Conservation (phyloP, 768 basidiomycete genomes). For the Psilocybe azurescens region DNA sequence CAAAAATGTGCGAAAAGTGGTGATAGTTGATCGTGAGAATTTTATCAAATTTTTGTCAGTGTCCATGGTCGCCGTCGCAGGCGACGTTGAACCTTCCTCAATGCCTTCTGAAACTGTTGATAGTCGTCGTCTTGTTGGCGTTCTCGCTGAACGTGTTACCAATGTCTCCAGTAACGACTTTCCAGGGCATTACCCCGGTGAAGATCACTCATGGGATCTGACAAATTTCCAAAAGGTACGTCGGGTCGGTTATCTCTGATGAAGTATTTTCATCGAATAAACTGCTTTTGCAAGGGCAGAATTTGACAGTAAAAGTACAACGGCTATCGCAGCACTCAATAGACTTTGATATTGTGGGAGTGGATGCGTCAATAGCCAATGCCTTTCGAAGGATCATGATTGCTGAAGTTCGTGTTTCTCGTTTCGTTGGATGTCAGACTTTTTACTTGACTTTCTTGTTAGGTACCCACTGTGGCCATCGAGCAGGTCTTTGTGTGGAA, state of each 20-base stretch:
- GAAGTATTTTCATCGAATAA: conserved; percentile 5
- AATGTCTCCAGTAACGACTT: conserved; percentile 90
- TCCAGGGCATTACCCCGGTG: conserved; percentile 86
- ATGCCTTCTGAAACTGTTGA: conserved; percentile 29
- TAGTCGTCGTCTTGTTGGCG: conserved; percentile 61
- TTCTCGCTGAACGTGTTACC: conserved; percentile 72
- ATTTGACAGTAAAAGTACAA: conserved; percentile 70
- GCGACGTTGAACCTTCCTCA: not conserved
- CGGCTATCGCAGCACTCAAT: conserved; percentile 83
- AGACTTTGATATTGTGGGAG: conserved; percentile 94
- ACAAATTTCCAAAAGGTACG: conserved; percentile 77
- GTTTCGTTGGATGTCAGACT: not conserved
- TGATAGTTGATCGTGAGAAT: not conserved
- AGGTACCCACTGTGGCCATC: conserved; percentile 92
- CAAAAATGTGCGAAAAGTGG: too few species aligned
- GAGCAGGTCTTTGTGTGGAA: conserved; percentile 93
- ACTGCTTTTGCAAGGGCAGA: conserved; percentile 55
- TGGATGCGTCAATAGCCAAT: conserved; percentile 96
- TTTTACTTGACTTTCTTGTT: not conserved
- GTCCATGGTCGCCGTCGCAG: not conserved
- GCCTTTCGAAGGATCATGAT: conserved; percentile 92
- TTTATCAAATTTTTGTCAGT: not conserved
- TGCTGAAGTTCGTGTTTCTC: conserved; percentile 72
- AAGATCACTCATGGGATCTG: conserved; percentile 87
- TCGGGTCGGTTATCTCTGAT: conserved; percentile 7